These are phyloP conservation scores for Suillus occidentalis DNA, from an alignment of 768 basidiomycete species.

Conservation along the genomic window DNA sequence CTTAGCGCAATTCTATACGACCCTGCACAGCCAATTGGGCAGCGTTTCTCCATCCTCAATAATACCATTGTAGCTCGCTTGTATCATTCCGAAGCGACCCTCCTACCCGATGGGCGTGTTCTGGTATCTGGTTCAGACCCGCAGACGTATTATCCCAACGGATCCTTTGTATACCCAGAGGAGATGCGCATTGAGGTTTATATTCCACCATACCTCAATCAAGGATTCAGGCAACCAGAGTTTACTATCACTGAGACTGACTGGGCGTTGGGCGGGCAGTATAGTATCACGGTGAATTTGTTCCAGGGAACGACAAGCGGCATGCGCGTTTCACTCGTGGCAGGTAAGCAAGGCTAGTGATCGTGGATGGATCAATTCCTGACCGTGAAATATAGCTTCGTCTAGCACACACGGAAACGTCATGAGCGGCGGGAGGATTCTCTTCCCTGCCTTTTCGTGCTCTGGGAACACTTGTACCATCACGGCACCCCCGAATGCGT, in stretches of 20 bases:
- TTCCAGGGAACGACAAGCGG: slow-evolving; percentile 40
- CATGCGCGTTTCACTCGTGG: slow-evolving; percentile 66
- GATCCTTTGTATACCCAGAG: slow-evolving; percentile 55
- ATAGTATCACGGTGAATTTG: slow-evolving; percentile 48
- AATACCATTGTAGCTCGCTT: slow-evolving; percentile 71
- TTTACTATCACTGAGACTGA: slow-evolving; percentile 60
- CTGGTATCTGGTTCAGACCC: slow-evolving; percentile 79
- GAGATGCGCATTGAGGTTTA: slow-evolving; percentile 82
- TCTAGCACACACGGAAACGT: slow-evolving; percentile 79
- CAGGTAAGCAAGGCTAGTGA: slow-evolving; percentile 41
- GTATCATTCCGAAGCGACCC: slow-evolving; percentile 77
- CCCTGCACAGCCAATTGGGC: slow-evolving; percentile 54
- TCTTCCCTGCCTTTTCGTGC: slow-evolving; percentile 75
- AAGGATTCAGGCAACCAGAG: slow-evolving; percentile 59
- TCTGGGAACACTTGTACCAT: slow-evolving; percentile 73
- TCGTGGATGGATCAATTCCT: background rate
- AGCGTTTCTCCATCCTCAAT: slow-evolving; percentile 66
- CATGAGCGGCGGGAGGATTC: slow-evolving; percentile 64
- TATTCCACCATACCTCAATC: slow-evolving; percentile 80
- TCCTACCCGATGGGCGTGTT: slow-evolving; percentile 74
- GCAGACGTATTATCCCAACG: slow-evolving; percentile 44
- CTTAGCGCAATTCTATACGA: slow-evolving; percentile 68
- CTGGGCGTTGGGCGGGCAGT: slow-evolving; percentile 59
- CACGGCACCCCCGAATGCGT: slow-evolving; percentile 69
- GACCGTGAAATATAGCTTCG: slow-evolving; percentile 43